Evolutionary conservation across 2,329 filamentous ascomycete genomes (phyloP).

Genomic region (Karstenula rhodostoma): DNA sequence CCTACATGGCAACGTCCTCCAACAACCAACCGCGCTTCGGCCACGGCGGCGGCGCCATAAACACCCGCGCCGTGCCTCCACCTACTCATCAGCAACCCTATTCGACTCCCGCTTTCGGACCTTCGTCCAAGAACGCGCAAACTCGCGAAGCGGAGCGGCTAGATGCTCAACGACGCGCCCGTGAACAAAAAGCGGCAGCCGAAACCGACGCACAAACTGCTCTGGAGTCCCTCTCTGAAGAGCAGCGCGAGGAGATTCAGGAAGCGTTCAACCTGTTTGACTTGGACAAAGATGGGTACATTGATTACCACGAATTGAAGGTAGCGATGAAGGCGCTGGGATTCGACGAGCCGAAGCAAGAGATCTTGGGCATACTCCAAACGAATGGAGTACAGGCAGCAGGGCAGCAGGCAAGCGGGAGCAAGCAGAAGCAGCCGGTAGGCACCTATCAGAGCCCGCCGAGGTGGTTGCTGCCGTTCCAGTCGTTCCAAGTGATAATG

Average conservation of each 20-base stretch:
- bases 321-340: conserved; percentile 95
- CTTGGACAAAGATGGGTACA: conserved; percentile 89
- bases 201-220: conserved; percentile 57
- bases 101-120: conserved; percentile 48
- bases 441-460: conserved; percentile 35
- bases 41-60: conserved; percentile 50
- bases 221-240: conserved; percentile 73
- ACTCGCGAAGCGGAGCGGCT: conserved; percentile 29
- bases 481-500: conserved; percentile 75
- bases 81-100: conserved; percentile 34
- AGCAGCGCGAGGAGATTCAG: conserved; percentile 91
- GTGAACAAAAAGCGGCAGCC: conserved; percentile 49
- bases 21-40: conserved; percentile 63
- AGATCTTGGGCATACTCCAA: conserved; percentile 82
- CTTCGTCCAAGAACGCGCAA: conserved; percentile 53
- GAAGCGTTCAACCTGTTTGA: conserved; percentile 98
- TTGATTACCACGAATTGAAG: conserved; percentile 98
- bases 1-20: conserved; percentile 60
- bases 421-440: conserved; percentile 22
- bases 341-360: conserved; percentile 87
- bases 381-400: conserved; percentile 67
- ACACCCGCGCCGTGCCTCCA: conserved; percentile 12
- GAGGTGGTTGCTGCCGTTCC: conserved; percentile 75
- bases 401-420: conserved; percentile 12
- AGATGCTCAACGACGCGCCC: conserved; percentile 52